phyloP scores from a whole-genome alignment of 129 eudicot genomes.

The Chrysanthemum makinoi region DNA sequence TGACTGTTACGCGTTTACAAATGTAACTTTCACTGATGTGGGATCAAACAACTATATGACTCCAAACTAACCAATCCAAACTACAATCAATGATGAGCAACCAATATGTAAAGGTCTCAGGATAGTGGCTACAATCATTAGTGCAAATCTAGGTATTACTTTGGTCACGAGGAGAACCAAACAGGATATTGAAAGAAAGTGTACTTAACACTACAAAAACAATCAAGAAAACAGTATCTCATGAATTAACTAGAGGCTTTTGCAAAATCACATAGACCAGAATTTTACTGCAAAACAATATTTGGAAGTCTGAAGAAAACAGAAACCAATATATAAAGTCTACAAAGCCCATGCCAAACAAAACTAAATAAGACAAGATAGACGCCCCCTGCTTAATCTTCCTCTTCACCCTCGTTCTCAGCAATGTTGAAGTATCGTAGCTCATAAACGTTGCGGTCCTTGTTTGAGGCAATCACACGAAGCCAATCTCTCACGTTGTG shows the following conservation, averaged over 20 bases:
- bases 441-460: constrained; percentile 46
- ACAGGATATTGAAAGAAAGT: too few species aligned
- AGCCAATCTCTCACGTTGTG: constrained; percentile 53
- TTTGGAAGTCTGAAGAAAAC: constrained; percentile 12
- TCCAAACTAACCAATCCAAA: too few species aligned
- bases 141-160: too few species aligned
- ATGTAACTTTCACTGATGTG: too few species aligned
- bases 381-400: constrained; percentile 23
- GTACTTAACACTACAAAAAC: background rate
- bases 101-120: too few species aligned
- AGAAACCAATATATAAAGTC: constrained; percentile 13
- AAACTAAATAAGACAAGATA: constrained; percentile 3
- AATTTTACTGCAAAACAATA: constrained; percentile 29
- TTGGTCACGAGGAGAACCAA: too few species aligned
- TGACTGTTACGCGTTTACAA: too few species aligned
- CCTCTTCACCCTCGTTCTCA: constrained; percentile 53
- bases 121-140: too few species aligned
- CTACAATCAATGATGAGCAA: too few species aligned
- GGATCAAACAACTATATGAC: too few species aligned
- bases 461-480: constrained; percentile 47
- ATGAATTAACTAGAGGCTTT: background rate
- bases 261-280: constrained; percentile 7
- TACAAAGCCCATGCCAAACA: constrained; percentile 15
- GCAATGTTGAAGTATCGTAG: constrained; percentile 50
- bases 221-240: background rate